Evolutionary conservation across 2,329 filamentous ascomycete species (phyloP).

Genomic region (Ceratocystis variospora): DNA sequence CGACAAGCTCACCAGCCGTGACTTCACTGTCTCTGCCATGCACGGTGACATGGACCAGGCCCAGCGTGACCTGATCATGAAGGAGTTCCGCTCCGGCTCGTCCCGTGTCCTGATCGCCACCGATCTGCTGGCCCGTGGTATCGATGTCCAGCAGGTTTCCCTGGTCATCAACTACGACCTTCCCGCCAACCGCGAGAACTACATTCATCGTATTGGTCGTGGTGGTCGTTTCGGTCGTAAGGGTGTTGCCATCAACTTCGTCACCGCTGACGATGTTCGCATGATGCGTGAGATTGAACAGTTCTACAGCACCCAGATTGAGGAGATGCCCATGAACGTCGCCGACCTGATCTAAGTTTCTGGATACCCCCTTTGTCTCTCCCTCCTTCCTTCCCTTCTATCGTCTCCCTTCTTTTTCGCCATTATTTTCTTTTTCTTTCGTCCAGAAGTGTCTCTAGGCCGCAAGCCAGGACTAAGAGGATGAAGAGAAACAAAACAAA

Average conservation of each 20-base stretch:
- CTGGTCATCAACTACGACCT: conserved; percentile 99
- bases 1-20: conserved; percentile 94
- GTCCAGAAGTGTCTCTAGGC: not conserved
- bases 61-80: conserved; percentile 99
- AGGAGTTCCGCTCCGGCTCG: conserved; percentile 98
- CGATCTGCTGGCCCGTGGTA: conserved; percentile 95
- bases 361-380: conserved; percentile 16
- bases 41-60: conserved; percentile 98
- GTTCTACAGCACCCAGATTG: conserved; percentile 99
- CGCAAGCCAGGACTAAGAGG: not conserved
- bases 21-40: conserved; percentile 99
- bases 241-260: conserved; percentile 99
- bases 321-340: conserved; percentile 99
- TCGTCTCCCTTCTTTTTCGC: not conserved
- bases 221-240: conserved; percentile 99
- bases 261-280: conserved; percentile 95
- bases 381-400: not conserved
- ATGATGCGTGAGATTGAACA: conserved; percentile 99
- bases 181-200: conserved; percentile 98
- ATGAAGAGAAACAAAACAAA: not conserved
- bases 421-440: conserved; percentile 12
- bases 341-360: conserved; percentile 55
- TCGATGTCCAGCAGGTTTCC: conserved; percentile 98
- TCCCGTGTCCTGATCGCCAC: conserved; percentile 98
- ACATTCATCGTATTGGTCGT: conserved; percentile 99